These are phyloP conservation scores for Flaveria brownii DNA, from an alignment of 129 eudicot species.

Conservation along the genomic window DNA sequence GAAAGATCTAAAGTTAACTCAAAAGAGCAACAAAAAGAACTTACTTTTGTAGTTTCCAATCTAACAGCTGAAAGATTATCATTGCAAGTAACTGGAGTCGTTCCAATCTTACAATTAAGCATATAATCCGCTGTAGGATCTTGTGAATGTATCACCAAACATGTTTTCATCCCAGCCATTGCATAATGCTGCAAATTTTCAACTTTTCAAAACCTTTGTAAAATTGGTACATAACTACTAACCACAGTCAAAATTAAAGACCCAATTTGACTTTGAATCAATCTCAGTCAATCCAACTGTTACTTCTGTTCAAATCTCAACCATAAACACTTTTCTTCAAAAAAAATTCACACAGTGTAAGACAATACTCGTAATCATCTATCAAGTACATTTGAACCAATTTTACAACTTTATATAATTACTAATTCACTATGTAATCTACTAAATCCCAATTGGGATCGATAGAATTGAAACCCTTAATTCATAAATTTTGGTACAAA, in stretches of 20 bases:
- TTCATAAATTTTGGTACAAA: background rate
- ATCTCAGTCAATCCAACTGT: background rate
- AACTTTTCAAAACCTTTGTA: background rate
- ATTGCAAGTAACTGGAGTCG: conserved; percentile 58
- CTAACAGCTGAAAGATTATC: conserved; percentile 82
- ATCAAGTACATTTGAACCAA: background rate
- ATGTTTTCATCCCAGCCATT: conserved; percentile 68
- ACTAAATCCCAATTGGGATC: conserved; percentile 6
- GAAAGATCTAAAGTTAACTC: background rate
- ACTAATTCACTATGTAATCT: too few relatives aligned
- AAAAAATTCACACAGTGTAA: background rate
- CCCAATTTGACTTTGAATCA: background rate
- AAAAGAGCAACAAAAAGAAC: conserved; percentile 24
- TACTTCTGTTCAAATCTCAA: background rate
- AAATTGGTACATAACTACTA: background rate
- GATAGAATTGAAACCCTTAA: background rate
- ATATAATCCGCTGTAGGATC: conserved; percentile 85
- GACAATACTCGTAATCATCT: background rate
- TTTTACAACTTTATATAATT: too few relatives aligned
- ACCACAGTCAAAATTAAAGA: background rate
- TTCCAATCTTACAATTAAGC: conserved; percentile 77
- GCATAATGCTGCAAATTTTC: conserved; percentile 71
- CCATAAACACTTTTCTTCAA: conserved; percentile 6
- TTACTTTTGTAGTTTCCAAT: conserved; percentile 88
- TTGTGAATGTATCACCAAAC: conserved; percentile 85